Conservation (phyloP, 2,329 filamentous ascomycete species). For the Aureobasidium leucospermi region DNA sequence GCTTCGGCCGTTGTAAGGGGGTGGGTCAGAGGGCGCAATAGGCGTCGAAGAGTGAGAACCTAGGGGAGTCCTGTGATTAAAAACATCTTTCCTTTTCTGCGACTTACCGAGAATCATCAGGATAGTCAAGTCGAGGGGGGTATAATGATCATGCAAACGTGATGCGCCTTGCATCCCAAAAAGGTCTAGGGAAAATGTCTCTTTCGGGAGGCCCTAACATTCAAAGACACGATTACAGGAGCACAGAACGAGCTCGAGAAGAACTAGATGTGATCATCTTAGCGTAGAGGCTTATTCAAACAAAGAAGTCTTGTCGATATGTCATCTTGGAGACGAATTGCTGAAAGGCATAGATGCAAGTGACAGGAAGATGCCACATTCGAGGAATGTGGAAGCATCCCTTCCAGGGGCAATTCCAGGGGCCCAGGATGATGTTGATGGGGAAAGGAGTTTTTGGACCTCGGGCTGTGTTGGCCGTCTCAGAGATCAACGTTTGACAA, state of each 20-base stretch:
- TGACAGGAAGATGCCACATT: no score
- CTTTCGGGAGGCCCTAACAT: not conserved
- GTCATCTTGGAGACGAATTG: no score
- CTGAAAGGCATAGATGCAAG: no score
- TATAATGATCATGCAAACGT: constrained; percentile 6
- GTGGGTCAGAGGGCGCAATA: constrained; percentile 5
- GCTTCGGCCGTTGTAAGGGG: not conserved
- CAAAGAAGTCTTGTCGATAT: not conserved
- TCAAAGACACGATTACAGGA: not conserved
- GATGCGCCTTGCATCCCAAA: constrained; percentile 2
- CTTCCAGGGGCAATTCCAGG: not conserved
- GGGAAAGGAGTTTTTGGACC: not conserved
- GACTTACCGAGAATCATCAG: not conserved
- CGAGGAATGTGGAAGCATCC: not conserved
- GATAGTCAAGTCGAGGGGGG: not conserved
- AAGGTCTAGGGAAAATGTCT: not conserved
- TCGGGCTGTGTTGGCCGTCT: not conserved
- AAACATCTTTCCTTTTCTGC: not conserved
- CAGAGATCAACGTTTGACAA: not conserved
- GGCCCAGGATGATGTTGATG: not conserved
- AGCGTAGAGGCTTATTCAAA: not conserved
- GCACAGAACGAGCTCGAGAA: not conserved
- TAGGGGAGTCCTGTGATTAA: constrained; percentile 6
- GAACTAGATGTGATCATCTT: not conserved
- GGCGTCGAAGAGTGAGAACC: not conserved